phyloP scores from a whole-genome alignment of 2,329 filamentous ascomycete species.

The Amauroascus niger region DNA sequence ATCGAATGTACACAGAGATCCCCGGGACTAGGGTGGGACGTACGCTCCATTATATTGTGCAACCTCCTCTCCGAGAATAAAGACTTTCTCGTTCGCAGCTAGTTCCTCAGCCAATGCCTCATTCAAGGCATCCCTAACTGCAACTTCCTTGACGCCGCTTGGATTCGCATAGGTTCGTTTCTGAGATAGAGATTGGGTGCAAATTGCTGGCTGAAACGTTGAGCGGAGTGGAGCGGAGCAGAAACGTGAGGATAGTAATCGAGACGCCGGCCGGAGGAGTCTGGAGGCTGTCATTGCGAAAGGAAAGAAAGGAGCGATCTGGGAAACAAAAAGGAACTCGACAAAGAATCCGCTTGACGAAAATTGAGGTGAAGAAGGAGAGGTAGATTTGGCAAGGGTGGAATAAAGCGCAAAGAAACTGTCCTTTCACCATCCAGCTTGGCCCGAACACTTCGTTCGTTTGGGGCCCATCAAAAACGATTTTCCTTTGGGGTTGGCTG shows the following conservation, averaged over 20 bases:
- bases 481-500: constrained; percentile 11
- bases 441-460: neutral
- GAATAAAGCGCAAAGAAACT: constrained; percentile 10
- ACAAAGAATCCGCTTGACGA: neutral
- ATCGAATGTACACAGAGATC: no score
- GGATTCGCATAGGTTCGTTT: constrained; percentile 49
- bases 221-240: constrained; percentile 43
- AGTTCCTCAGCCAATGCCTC: constrained; percentile 97
- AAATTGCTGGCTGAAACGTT: constrained; percentile 43
- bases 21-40: constrained; percentile 19
- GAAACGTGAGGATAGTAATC: constrained; percentile 50
- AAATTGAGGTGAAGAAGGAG: neutral
- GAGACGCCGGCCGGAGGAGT: constrained; percentile 55
- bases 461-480: neutral
- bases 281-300: constrained; percentile 48
- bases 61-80: constrained; percentile 93
- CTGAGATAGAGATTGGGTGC: constrained; percentile 40
- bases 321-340: constrained; percentile 36
- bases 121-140: constrained; percentile 93
- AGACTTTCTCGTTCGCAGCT: constrained; percentile 88
- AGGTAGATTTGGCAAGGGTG: constrained; percentile 7
- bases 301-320: constrained; percentile 37
- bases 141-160: constrained; percentile 74
- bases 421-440: constrained; percentile 1
- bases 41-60: constrained; percentile 97